phyloP scores from a whole-genome alignment of 495 filamentous ascomycete species.

The Hypoxylon fragiforme region DNA sequence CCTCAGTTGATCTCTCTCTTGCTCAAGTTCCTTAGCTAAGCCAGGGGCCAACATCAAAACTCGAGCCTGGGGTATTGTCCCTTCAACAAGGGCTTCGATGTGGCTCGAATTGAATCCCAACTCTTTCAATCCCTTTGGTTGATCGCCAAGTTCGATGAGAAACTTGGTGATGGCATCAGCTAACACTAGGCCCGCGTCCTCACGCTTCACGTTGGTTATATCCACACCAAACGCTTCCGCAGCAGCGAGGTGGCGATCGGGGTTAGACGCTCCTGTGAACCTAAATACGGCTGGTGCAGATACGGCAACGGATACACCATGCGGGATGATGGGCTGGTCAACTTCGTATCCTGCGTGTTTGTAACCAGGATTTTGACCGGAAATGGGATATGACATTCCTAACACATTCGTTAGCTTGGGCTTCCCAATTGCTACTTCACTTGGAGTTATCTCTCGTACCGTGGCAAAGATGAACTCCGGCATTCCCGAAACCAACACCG shows the following conservation, averaged over 20 bases:
- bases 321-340: conserved; percentile 78
- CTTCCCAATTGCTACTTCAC: not conserved
- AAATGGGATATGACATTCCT: conserved; percentile 95
- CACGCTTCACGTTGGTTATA: conserved; percentile 77
- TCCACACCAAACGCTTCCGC: conserved; percentile 93
- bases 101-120: conserved; percentile 76
- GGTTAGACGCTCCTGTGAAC: conserved; percentile 88
- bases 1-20: conserved; percentile 56
- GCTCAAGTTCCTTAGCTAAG: conserved; percentile 70
- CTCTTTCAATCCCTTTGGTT: conserved; percentile 82
- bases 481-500: conserved; percentile 96
- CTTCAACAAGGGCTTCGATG: conserved; percentile 83
- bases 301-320: conserved; percentile 93
- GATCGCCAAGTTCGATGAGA: conserved; percentile 79
- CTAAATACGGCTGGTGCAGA: conserved; percentile 92
- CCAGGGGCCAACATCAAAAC: conserved; percentile 92
- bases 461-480: conserved; percentile 95
- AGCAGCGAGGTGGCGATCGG: conserved; percentile 84
- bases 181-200: conserved; percentile 85
- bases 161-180: conserved; percentile 80
- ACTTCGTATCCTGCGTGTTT: conserved; percentile 82
- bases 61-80: conserved; percentile 86
- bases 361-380: conserved; percentile 89
- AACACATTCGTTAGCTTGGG: not conserved
- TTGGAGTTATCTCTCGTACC: conserved; percentile 45